Evolutionary conservation across 306 rosid genomes (phyloP), one percentile per base, ranked within the genome.

Genomic region (Rubus parviflorus): DNA sequence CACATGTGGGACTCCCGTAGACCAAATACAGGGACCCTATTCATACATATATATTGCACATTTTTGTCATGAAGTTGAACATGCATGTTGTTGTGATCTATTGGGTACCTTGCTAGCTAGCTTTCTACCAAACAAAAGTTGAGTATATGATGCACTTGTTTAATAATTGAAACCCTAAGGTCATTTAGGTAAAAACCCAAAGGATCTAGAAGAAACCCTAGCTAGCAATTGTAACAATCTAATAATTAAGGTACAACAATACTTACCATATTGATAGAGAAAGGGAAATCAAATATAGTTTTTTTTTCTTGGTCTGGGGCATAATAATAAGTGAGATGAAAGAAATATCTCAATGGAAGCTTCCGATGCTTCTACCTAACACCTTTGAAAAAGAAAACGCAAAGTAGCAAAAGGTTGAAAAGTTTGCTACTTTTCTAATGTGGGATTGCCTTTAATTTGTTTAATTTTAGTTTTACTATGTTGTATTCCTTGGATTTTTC

Each of bases 341-440:
- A 10, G 23, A 10, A 79, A 82, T 74, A 80, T 87, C 84, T 57
- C 2, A 0, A 46, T 77, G 77, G 88, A 85, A 87, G 88, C 88
- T 87, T 87, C 88, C 68, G 20, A 70, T 77, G 82, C 74, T 79
- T 82, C 85, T 53, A 85, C 90, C 87, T 75, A 87, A 85, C 87
- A 69, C 87, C 67, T 77, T 82, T 84, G 85, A 84, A 87, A 86
- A 79, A 63, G 77, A 46, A n/a, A 78, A 70, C 74, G 41, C 43
- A 77, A 77, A 60, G 45, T 40, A 12, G 79, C 23, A n/a, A 37
- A 58, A 60, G 66, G 81, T 77, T 82, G 81, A 72, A 81, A 84
- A 84, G 77, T 73, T 22, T 52, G 69, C 60, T 40, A 54, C 47
- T 63, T 81, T 68, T 76, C 13, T 42, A 0, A 8, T 53, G 70